Conservation (phyloP, 2,329 filamentous ascomycete species). For the Emergomyces pasteurianus region DNA sequence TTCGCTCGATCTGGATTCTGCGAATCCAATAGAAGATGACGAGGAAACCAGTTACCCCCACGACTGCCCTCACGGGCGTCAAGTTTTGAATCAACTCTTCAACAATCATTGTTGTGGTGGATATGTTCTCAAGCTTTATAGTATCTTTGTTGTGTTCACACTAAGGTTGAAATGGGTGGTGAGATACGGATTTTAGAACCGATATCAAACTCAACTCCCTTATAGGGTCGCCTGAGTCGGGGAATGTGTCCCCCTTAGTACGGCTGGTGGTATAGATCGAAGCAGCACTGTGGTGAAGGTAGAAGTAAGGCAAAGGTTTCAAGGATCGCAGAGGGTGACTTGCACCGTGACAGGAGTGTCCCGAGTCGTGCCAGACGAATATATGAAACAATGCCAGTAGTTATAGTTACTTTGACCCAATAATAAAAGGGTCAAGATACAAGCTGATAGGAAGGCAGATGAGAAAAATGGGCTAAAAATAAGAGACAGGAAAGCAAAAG, state of each 20-base stretch:
- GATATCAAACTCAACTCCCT: not conserved
- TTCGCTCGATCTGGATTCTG: constrained; percentile 18
- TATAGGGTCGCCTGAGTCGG: not conserved
- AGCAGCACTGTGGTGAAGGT: not conserved
- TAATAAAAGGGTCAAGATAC: not conserved
- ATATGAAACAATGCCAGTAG: not conserved
- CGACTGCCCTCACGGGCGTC: constrained; percentile 31
- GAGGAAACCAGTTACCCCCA: constrained; percentile 29
- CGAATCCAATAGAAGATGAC: constrained; percentile 25
- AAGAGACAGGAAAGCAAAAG: not conserved
- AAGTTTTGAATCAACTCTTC: constrained; percentile 36
- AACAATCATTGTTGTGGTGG: constrained; percentile 35
- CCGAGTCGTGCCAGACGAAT: not conserved
- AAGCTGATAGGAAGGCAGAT: not conserved
- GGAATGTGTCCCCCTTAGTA: not conserved
- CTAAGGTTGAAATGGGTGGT: not conserved
- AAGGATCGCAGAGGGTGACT: not conserved
- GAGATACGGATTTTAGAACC: not conserved
- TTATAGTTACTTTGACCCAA: not conserved
- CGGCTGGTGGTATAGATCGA: not conserved
- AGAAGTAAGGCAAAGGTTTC: not conserved
- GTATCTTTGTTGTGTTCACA: not conserved
- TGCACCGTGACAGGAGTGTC: not conserved
- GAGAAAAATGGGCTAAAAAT: too few species aligned
- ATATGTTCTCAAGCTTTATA: not conserved